Evolutionary conservation across 495 filamentous ascomycete genomes (phyloP).

Genomic region (Penicillium coprophilum): DNA sequence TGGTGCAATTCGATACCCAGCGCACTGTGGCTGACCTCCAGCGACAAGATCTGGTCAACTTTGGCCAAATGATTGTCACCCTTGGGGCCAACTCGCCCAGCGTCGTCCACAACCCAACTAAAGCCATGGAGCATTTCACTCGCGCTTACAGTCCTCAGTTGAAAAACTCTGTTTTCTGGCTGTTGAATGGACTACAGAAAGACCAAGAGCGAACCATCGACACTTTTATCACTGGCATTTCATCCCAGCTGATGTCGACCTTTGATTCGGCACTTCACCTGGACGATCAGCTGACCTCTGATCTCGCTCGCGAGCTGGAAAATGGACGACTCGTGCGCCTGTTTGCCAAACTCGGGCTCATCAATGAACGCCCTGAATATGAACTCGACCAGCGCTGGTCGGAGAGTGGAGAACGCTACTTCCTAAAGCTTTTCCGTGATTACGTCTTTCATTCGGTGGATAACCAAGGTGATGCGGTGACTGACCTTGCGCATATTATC

Average conservation of each 20-base stretch:
- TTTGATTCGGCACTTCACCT: slow-evolving; percentile 74
- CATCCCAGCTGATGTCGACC: slow-evolving; percentile 64
- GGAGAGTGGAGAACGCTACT: slow-evolving; percentile 87
- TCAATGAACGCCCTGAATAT: slow-evolving; percentile 87
- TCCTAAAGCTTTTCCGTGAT: slow-evolving; percentile 90
- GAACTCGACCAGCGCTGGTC: slow-evolving; percentile 75
- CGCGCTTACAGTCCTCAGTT: slow-evolving; percentile 72
- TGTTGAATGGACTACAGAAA: slow-evolving; percentile 57
- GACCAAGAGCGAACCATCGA: slow-evolving; percentile 66
- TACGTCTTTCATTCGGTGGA: slow-evolving; percentile 97
- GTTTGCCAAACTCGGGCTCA: slow-evolving; percentile 76
- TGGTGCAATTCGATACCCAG: slow-evolving; percentile 71
- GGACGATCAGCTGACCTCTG: slow-evolving; percentile 67
- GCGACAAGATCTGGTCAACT: slow-evolving; percentile 79
- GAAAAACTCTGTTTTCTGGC: slow-evolving; percentile 73
- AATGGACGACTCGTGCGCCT: slow-evolving; percentile 85
- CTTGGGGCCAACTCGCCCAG: slow-evolving; percentile 66
- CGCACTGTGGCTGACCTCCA: slow-evolving; percentile 72
- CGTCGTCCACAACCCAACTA: slow-evolving; percentile 54
- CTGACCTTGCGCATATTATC: slow-evolving; percentile 83
- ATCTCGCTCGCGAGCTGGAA: slow-evolving; percentile 79
- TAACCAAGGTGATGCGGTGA: slow-evolving; percentile 70
- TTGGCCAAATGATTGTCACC: slow-evolving; percentile 79
- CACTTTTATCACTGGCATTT: slow-evolving; percentile 72
- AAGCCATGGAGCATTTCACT: slow-evolving; percentile 68